Evolutionary conservation across 495 filamentous ascomycete species (phyloP), one percentile per base, ranked within the genome.

Genomic region (Aspergillus nanangensis): DNA sequence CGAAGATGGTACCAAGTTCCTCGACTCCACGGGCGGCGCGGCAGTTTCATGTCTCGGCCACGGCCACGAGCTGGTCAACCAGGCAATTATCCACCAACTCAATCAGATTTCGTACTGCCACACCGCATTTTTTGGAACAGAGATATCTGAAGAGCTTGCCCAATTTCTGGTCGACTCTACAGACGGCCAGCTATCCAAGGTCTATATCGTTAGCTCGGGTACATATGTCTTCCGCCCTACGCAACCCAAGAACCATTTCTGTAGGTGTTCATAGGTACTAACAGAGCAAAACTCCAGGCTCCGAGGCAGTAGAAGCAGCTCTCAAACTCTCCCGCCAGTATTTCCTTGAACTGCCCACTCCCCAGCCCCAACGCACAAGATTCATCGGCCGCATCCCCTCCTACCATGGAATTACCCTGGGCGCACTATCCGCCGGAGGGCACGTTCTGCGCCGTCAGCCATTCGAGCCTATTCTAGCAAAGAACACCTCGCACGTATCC

Each of bases 331-430:
- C 80, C 21, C 66, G 79, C 2, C 84, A 86, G 52, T 85, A 76
- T 48, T 82, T 72, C 48, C 68, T 77, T 8, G 82, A 87, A 63
- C 58, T 67, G 2, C 52, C 62, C 5, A 65, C 58, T 3, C 66
- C 72, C 4, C 67, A 82, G 38, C 65, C 62, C 0, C 61, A 72
- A 50, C 71, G 73, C 22, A 74, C 53, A 2, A 70, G 75, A n/a
- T 85, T 83, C 65, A 86, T 92, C 45, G 74, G 79, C 11, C 70
- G 87, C 9, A 69, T 74, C 37, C 76, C 81, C 17, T 85, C 82
- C n/a, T 92, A 88, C 52, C 87, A 92, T 48, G 87, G 87, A 5
- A 83, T 72, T 15, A 90, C 86, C 0, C 64, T 90, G 1, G 86
- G 86, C 0, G 73, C 82, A 0, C 61, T 92, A 13, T 70, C 75